Evolutionary conservation across 345 rosid species (phyloP).

Genomic region (Angophora floribunda): DNA sequence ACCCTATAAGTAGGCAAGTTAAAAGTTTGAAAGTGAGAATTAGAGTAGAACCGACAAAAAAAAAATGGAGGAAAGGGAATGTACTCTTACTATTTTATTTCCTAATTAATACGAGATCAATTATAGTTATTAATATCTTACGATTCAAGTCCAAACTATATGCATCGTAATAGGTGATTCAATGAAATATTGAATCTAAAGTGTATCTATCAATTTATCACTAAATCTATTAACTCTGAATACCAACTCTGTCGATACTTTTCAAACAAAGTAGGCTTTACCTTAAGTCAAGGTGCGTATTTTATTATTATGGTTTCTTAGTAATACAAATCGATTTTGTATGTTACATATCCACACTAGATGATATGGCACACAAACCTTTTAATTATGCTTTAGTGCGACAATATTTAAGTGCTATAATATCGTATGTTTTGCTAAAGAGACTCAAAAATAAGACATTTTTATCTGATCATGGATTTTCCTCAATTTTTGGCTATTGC

Average conservation of each 20-base stretch:
- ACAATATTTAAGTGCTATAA: background rate
- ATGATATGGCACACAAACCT: background rate
- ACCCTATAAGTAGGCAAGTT: no score
- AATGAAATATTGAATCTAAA: no score
- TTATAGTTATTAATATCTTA: background rate
- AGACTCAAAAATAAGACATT: background rate
- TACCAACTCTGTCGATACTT: no score
- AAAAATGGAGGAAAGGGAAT: background rate
- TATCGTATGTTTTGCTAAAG: background rate
- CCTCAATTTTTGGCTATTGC: background rate
- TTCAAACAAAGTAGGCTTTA: background rate
- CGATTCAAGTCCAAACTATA: no score
- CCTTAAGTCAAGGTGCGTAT: background rate
- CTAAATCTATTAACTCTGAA: background rate
- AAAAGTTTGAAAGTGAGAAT: no score
- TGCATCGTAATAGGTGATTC: background rate
- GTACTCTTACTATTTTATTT: background rate
- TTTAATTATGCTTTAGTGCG: background rate
- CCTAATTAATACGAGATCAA: background rate
- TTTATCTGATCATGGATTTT: background rate
- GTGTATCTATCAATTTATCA: background rate
- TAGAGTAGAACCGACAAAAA: no score
- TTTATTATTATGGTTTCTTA: background rate
- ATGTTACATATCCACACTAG: background rate
- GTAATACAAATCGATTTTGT: background rate